phyloP scores from a whole-genome alignment of 2,329 filamentous ascomycete genomes.

The Lachnellula subtilissima region DNA sequence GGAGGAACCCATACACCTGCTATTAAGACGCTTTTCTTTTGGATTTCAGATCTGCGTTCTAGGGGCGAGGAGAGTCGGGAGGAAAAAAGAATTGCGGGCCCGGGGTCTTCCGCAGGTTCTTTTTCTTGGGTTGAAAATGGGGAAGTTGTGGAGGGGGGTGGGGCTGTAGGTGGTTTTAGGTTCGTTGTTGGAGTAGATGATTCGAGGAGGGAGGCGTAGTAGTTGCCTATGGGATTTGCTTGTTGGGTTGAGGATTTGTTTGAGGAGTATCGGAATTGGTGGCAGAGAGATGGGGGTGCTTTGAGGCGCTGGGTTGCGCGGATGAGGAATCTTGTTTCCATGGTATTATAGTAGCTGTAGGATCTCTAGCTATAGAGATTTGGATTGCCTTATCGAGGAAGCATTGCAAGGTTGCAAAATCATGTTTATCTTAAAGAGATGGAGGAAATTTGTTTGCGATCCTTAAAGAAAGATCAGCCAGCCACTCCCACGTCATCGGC shows the following conservation, averaged over 20 bases:
- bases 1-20: conserved; percentile 82
- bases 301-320: conserved; percentile 20
- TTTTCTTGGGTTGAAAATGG: conserved; percentile 8
- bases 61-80: conserved; percentile 70
- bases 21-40: conserved; percentile 57
- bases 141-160: conserved; percentile 10
- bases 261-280: conserved; percentile 10
- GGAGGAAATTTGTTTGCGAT: neutral
- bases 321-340: conserved; percentile 26
- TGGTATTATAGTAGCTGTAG: conserved; percentile 3
- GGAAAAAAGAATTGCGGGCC: conserved; percentile 73
- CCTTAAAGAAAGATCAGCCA: conserved; percentile 3
- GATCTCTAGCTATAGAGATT: neutral
- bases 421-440: neutral
- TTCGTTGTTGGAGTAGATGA: conserved; percentile 33
- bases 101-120: conserved; percentile 22
- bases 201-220: conserved; percentile 54
- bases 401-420: conserved; percentile 14
- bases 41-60: conserved; percentile 57
- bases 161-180: conserved; percentile 19
- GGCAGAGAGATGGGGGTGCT: conserved; percentile 10
- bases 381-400: conserved; percentile 16
- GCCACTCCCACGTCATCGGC: conserved; percentile 15
- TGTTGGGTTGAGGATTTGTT: conserved; percentile 23
- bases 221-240: conserved; percentile 48